Evolutionary conservation across 305 asterid genomes (phyloP).

Genomic region (Fraxinus greggii): DNA sequence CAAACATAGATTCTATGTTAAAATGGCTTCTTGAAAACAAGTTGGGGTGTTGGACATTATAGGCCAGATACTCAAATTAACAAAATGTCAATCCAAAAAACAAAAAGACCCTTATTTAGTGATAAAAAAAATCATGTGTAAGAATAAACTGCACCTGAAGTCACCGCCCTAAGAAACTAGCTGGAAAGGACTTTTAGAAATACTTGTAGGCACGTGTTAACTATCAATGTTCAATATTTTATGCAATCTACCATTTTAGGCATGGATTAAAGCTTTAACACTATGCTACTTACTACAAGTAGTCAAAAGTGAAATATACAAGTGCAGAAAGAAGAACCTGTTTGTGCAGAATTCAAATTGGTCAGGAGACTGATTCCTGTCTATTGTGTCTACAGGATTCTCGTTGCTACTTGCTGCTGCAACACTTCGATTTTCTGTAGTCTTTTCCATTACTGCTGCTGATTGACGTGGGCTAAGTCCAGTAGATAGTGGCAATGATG

Average conservation of each 20-base stretch:
- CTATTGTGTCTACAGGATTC: slow-evolving; percentile 36
- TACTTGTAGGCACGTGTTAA: background rate
- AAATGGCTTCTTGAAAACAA: background rate
- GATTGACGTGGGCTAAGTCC: slow-evolving; percentile 59
- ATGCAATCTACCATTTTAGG: background rate
- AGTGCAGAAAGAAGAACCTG: slow-evolving; percentile 49
- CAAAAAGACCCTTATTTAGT: background rate
- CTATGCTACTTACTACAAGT: slow-evolving; percentile 20
- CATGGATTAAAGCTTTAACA: background rate
- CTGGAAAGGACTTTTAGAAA: background rate
- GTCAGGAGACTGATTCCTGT: slow-evolving; percentile 34
- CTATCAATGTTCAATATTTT: background rate
- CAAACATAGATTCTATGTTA: background rate
- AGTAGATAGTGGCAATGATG: slow-evolving; percentile 60
- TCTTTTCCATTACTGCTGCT: slow-evolving; percentile 50
- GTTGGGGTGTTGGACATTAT: background rate
- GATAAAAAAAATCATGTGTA: slow-evolving; percentile 2
- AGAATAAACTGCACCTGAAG: slow-evolving; percentile 5
- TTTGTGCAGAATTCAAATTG: slow-evolving; percentile 41
- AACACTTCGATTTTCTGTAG: slow-evolving; percentile 48
- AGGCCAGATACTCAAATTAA: slow-evolving; percentile 2
- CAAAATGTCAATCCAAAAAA: slow-evolving; percentile 1
- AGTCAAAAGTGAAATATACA: slow-evolving; percentile 18
- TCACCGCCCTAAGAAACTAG: background rate
- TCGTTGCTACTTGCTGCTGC: slow-evolving; percentile 35